Conservation (phyloP, 2,329 filamentous ascomycete genomes). For the Aspergillus ruber region DNA sequence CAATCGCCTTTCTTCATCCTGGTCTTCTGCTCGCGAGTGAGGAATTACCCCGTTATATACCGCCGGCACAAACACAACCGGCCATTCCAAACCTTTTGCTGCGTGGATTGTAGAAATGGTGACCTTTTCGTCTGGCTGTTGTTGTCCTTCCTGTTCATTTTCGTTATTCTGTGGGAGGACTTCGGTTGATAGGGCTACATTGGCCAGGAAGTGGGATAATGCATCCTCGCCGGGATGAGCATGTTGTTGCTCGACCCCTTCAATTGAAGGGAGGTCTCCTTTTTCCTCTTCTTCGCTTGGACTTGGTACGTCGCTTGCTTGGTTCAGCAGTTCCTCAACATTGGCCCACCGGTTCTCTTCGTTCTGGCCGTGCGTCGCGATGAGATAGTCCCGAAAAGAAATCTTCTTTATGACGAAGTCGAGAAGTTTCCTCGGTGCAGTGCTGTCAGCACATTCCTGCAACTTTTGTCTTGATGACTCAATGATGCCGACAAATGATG, state of each 20-base stretch:
- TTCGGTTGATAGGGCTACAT: constrained; percentile 79
- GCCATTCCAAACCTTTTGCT: constrained; percentile 94
- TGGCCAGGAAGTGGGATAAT: constrained; percentile 77
- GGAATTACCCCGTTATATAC: constrained; percentile 88
- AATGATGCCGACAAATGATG: constrained; percentile 54
- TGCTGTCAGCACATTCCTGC: constrained; percentile 34
- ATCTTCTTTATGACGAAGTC: constrained; percentile 58
- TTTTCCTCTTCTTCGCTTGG: constrained; percentile 47
- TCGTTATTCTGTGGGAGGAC: constrained; percentile 44
- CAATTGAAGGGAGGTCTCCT: constrained; percentile 58
- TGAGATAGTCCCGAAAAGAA: constrained; percentile 66
- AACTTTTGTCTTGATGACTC: constrained; percentile 52
- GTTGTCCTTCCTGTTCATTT: constrained; percentile 50
- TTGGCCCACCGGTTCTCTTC: constrained; percentile 79
- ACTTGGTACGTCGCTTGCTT: constrained; percentile 65
- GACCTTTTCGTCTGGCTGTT: constrained; percentile 52
- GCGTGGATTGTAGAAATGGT: constrained; percentile 96
- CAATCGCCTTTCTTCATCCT: constrained; percentile 77
- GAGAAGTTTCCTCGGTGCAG: constrained; percentile 45
- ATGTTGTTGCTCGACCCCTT: constrained; percentile 59
- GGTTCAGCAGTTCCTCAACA: constrained; percentile 75
- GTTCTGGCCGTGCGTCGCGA: constrained; percentile 64
- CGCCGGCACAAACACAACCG: constrained; percentile 84
- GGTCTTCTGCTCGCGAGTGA: constrained; percentile 77
- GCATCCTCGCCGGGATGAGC: constrained; percentile 52